Base-by-base conservation (phyloP, 2,329 filamentous ascomycete genomes). In the Pseudocercospora eumusae region DNA sequence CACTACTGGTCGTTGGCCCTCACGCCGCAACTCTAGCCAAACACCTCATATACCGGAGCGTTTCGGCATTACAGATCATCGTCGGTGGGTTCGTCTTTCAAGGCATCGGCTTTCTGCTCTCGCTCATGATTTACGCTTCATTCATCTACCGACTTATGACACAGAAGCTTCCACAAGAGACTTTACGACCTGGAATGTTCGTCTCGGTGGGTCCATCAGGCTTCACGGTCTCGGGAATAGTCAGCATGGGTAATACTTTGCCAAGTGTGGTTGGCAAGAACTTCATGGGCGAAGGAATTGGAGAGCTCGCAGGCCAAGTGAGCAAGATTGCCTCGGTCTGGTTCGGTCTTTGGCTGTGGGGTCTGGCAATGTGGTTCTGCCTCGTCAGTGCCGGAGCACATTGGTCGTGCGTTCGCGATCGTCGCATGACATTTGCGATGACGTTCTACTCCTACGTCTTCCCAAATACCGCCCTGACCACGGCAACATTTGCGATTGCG, bases 111-210 rank as follows among this genome's bases (percentile, higher is more conserved):
- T 88, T 87, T 69, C 74, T 88, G 66, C 82, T 88, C 47, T 83
- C 83, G 0, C 83, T 93, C 62, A 93, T 93, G 88, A 90, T 96
- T 25, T 92, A 92, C 65, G 86, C 89, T 0, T 89, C 91, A 55
- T 95, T 93, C 72, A 85, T 96, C 55, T 95, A 95, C 73, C 86
- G 91, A 28, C 82, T 96, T 27, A 95, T 95, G 91, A 93, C 91
- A 0, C 89, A 93, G 71, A 95, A 95, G 70, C 80, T 96, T 0
- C 91, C 91, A 0, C 83, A 85, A 59, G 91, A 93, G 71, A 86
- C 84, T 45, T 83, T 91, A 20, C 84, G 91, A 10, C 91, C 91
- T 0, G 91, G 89, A 70, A 92, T 96, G 86, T 95, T 95, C 73
- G 91, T 95, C 64, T 89, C 86, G 1, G 89, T 95, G 27, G 91